These are phyloP conservation scores for Fusarium buharicum DNA, from an alignment of 2,329 filamentous ascomycete genomes.

Conservation along the genomic window DNA sequence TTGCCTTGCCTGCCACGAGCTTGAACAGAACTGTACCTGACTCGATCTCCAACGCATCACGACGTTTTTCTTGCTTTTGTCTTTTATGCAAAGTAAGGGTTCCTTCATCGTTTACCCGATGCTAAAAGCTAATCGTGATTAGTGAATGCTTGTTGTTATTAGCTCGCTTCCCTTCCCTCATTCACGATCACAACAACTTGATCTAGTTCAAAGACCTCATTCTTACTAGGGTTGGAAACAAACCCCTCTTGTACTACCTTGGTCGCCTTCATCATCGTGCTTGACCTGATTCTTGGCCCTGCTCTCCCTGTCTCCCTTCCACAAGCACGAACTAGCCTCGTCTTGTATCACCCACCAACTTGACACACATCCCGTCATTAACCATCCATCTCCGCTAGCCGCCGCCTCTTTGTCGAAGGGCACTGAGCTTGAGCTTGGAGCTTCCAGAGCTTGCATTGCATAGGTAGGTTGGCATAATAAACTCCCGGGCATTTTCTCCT, in stretches of 20 bases:
- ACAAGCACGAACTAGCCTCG: conserved; percentile 11
- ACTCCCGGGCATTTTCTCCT: conserved; percentile 32
- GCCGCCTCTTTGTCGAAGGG: conserved; percentile 10
- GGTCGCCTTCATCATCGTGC: conserved; percentile 15
- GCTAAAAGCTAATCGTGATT: neutral
- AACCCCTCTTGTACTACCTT: conserved; percentile 22
- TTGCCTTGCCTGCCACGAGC: conserved; percentile 7
- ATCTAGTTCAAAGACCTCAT: neutral
- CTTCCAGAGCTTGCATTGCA: conserved; percentile 17
- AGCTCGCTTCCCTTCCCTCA: neutral
- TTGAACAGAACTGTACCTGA: neutral
- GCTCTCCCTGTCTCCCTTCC: conserved; percentile 5
- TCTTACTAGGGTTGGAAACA: neutral
- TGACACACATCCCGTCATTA: conserved; percentile 25
- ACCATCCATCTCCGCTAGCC: conserved; percentile 33
- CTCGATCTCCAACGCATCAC: neutral
- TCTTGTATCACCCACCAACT: conserved; percentile 36
- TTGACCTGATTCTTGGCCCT: conserved; percentile 1
- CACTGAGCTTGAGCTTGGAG: conserved; percentile 1
- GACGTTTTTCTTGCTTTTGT: neutral
- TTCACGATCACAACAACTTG: neutral
- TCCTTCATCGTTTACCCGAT: neutral
- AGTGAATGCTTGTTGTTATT: neutral
- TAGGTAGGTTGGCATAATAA: conserved; percentile 19
- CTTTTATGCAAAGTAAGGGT: neutral